These are phyloP conservation scores for Aspergillus sp. DNA, from an alignment of 2,329 filamentous ascomycete species.

Conservation along the genomic window DNA sequence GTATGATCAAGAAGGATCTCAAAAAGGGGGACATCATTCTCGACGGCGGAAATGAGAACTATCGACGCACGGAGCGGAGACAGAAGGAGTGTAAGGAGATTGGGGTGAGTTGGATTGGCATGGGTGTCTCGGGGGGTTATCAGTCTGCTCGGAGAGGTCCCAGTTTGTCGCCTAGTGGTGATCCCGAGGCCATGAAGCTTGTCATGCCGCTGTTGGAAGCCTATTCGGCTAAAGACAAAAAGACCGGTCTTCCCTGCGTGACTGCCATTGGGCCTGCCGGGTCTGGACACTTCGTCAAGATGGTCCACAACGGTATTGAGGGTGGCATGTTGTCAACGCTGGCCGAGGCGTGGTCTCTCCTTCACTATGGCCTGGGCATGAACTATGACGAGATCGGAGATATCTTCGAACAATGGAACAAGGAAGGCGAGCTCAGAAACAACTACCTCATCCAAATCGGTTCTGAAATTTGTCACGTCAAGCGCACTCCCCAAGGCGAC, in stretches of 20 bases:
- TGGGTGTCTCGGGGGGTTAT: constrained; percentile 63
- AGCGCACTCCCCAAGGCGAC: constrained; percentile 36
- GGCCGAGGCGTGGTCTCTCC: constrained; percentile 59
- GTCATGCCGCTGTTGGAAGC: constrained; percentile 56
- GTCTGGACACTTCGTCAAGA: constrained; percentile 66
- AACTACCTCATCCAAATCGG: constrained; percentile 61
- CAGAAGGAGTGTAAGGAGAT: constrained; percentile 51
- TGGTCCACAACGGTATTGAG: constrained; percentile 70
- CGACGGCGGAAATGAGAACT: constrained; percentile 64
- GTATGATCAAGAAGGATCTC: constrained; percentile 45
- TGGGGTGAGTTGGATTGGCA: constrained; percentile 60
- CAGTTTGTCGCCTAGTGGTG: constrained; percentile 60
- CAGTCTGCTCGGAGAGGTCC: constrained; percentile 60
- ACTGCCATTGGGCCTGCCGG: constrained; percentile 55
- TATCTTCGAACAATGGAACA: constrained; percentile 56
- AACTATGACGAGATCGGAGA: constrained; percentile 54
- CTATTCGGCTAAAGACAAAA: constrained; percentile 56
- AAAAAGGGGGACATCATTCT: constrained; percentile 59
- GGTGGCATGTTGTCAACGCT: constrained; percentile 62
- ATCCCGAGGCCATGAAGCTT: constrained; percentile 49
- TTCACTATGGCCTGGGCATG: constrained; percentile 54
- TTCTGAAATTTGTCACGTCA: constrained; percentile 52
- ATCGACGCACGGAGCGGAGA: constrained; percentile 56
- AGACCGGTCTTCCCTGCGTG: constrained; percentile 54
- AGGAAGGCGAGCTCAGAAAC: constrained; percentile 49